Conservation (phyloP, 73 alveolate genomes). For the Paramecium bursaria region DNA sequence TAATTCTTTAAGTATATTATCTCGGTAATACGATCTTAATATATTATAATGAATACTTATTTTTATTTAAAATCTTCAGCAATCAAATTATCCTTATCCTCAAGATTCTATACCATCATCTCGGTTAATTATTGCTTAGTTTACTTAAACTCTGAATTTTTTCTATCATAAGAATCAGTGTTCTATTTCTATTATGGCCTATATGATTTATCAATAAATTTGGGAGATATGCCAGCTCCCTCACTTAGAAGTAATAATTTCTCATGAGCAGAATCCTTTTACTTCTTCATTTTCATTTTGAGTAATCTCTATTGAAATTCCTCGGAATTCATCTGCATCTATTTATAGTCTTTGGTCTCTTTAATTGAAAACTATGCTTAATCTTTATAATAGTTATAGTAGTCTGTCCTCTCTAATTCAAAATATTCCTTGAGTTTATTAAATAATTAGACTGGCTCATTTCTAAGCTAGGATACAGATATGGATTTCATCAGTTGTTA, state of each 20-base stretch:
- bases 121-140: slow-evolving; percentile 16
- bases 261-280: not conserved
- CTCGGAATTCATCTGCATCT: not conserved
- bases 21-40: slow-evolving; percentile 16
- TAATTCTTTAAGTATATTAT: not conserved
- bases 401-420: slow-evolving; percentile 23
- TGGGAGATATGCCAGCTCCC: slow-evolving; percentile 36
- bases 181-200: not conserved
- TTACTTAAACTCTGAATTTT: not conserved
- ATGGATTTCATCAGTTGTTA: slow-evolving; percentile 16
- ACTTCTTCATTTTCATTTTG: not conserved
- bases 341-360: slow-evolving; percentile 18
- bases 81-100: slow-evolving; percentile 36
- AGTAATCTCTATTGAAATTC: slow-evolving; percentile 20
- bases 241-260: not conserved
- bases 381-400: slow-evolving; percentile 23
- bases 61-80: not conserved
- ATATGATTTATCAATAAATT: not conserved
- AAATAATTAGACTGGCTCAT: not conserved
- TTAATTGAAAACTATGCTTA: slow-evolving; percentile 7
- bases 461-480: slow-evolving; percentile 19
- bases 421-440: slow-evolving; percentile 20
- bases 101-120: slow-evolving; percentile 48
- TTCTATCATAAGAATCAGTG: not conserved
- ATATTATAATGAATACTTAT: not conserved